A percentile compares a stretch with the other conserved stretches of the same genome.
phyloP scores from a whole-genome alignment of 768 basidiomycete genomes.

The Trametes cubensis region DNA sequence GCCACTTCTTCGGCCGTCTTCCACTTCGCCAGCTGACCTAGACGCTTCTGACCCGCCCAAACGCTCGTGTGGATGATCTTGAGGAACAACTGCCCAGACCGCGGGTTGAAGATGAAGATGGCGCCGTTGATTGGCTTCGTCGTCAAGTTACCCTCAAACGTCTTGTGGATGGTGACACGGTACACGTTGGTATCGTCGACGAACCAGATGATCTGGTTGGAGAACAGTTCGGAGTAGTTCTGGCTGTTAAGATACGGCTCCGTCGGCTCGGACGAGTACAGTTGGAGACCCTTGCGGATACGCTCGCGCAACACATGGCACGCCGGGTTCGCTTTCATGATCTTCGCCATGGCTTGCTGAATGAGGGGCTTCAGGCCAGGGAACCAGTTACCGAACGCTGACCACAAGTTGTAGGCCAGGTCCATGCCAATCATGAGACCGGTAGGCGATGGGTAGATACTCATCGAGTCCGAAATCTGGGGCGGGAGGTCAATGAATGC shows the following conservation, averaged over 20 bases:
- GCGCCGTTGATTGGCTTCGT: slow-evolving; percentile 99
- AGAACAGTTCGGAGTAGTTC: slow-evolving; percentile 95
- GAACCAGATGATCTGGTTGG: slow-evolving; percentile 99
- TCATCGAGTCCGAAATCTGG: slow-evolving; percentile 94
- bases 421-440: slow-evolving; percentile 99
- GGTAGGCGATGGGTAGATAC: slow-evolving; percentile 98
- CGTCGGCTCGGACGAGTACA: slow-evolving; percentile 98
- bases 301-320: slow-evolving; percentile 97
- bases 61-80: slow-evolving; percentile 99
- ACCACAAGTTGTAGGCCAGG: slow-evolving; percentile 97
- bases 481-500: slow-evolving; percentile 8
- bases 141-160: slow-evolving; percentile 99
- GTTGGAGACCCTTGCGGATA: slow-evolving; percentile 96
- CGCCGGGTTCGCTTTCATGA: slow-evolving; percentile 99
- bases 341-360: slow-evolving; percentile 99
- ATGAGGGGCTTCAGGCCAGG: slow-evolving; percentile 97
- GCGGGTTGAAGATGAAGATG: slow-evolving; percentile 99
- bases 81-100: slow-evolving; percentile 96
- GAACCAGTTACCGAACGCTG: slow-evolving; percentile 99
- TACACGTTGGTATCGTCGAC: slow-evolving; percentile 99
- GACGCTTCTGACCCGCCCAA: slow-evolving; percentile 99
- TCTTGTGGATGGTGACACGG: slow-evolving; percentile 98
- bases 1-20: slow-evolving; percentile 99
- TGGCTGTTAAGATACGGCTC: slow-evolving; percentile 99
- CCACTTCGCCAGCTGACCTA: slow-evolving; percentile 99